These are phyloP conservation scores for Saprolegnia diclina DNA, from an alignment of 352 stramenopile genomes.

Conservation along the genomic window DNA sequence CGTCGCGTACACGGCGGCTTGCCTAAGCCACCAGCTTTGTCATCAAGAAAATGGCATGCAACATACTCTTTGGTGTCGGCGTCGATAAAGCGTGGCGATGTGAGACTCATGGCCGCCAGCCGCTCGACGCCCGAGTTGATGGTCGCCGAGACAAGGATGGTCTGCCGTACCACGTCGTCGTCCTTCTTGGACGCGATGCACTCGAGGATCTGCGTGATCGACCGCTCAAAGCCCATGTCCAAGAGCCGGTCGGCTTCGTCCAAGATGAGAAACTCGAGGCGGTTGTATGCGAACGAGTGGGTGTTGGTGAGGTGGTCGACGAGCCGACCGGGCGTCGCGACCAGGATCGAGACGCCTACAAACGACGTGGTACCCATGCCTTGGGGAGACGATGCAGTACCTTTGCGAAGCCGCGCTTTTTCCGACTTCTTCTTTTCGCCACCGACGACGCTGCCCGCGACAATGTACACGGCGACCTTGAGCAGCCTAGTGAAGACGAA, in stretches of 20 bases:
- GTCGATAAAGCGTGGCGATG: constrained; percentile 66
- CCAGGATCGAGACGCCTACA: constrained; percentile 80
- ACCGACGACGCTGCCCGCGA: constrained; percentile 85
- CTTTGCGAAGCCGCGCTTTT: constrained; percentile 81
- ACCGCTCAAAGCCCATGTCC: constrained; percentile 94
- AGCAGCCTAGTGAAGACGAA: constrained; percentile 20
- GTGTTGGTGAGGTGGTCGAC: constrained; percentile 91
- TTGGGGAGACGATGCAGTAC: constrained; percentile 71
- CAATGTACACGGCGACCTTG: constrained; percentile 36
- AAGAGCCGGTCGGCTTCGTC: constrained; percentile 98
- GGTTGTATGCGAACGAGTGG: constrained; percentile 27
- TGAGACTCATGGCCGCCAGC: constrained; percentile 77
- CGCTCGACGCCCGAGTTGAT: constrained; percentile 82
- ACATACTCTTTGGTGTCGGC: constrained; percentile 42
- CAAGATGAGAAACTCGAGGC: constrained; percentile 96
- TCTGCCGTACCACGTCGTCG: constrained; percentile 42
- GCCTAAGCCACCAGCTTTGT: constrained; percentile 10
- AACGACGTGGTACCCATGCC: constrained; percentile 63
- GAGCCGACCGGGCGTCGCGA: constrained; percentile 96
- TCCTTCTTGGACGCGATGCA: constrained; percentile 28
- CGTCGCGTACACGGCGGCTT: constrained; percentile 79
- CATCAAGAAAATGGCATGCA: neutral
- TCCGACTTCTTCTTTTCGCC: constrained; percentile 85
- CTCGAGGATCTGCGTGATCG: constrained; percentile 98
- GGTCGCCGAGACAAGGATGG: constrained; percentile 83